Percentiles rank a stretch among this genome's conserved stretches.
Conservation (phyloP, 805 yeast species). For the Pichia eremophila region DNA sequence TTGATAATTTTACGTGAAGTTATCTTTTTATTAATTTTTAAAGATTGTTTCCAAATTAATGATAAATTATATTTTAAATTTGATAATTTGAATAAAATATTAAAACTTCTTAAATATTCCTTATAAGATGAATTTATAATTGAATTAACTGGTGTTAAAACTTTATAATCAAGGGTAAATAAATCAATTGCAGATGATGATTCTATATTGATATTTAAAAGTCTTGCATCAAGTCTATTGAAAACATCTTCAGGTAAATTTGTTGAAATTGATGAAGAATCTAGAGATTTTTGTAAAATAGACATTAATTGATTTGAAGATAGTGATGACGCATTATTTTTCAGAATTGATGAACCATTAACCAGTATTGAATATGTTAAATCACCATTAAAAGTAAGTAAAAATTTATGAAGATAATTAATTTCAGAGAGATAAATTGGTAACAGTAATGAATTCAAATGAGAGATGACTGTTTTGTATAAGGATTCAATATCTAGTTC, state of each 20-base stretch:
- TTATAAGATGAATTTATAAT: conserved; percentile 43
- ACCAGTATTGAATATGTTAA: conserved; percentile 58
- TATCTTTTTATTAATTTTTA: not conserved
- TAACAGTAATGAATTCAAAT: conserved; percentile 39
- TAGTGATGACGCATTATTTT: conserved; percentile 52
- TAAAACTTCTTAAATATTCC: conserved; percentile 72
- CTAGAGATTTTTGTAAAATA: conserved; percentile 55
- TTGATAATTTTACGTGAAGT: conserved; percentile 1
- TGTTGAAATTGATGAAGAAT: conserved; percentile 39
- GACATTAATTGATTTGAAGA: conserved; percentile 59
- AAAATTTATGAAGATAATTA: conserved; percentile 50
- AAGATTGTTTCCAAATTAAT: conserved; percentile 33
- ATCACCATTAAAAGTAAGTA: conserved; percentile 73
- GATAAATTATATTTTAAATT: conserved; percentile 48
- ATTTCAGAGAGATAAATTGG: conserved; percentile 45
- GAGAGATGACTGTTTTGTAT: conserved; percentile 38
- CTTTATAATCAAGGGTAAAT: conserved; percentile 72
- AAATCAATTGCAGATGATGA: conserved; percentile 80
- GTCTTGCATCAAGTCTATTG: conserved; percentile 68
- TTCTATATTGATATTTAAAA: conserved; percentile 54
- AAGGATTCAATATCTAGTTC: conserved; percentile 26
- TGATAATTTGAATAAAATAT: conserved; percentile 73
- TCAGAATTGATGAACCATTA: conserved; percentile 44
- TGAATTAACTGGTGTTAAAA: conserved; percentile 41
- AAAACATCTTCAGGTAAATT: conserved; percentile 30